Evolutionary conservation across 495 filamentous ascomycete genomes (phyloP).

Genomic region (Penicillium silybi): DNA sequence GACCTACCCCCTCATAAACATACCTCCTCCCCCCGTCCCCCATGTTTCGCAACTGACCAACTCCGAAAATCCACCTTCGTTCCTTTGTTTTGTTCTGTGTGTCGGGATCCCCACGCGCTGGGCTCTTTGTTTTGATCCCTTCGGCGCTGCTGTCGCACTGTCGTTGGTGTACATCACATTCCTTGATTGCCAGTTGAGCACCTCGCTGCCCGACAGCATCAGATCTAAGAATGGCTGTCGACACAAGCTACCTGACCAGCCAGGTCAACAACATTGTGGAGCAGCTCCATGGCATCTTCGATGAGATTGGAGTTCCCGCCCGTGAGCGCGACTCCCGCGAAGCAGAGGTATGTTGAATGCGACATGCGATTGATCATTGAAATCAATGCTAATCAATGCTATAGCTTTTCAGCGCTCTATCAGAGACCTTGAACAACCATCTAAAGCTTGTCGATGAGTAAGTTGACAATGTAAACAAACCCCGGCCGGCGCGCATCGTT

Average conservation of each 20-base stretch:
- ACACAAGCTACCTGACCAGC: slow-evolving; percentile 84
- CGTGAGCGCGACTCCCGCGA: slow-evolving; percentile 89
- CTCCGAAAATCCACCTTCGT: slow-evolving; percentile 19
- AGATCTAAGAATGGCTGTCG: slow-evolving; percentile 64
- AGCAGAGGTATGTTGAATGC: slow-evolving; percentile 63
- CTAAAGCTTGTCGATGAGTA: slow-evolving; percentile 70
- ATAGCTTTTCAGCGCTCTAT: slow-evolving; percentile 82
- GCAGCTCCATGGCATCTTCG: slow-evolving; percentile 88
- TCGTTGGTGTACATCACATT: slow-evolving; percentile 16
- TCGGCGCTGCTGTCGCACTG: slow-evolving; percentile 15
- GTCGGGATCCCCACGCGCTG: slow-evolving; percentile 15
- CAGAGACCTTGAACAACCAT: slow-evolving; percentile 81
- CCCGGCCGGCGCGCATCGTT: neutral
- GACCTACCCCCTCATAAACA: slow-evolving; percentile 28
- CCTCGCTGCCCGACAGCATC: slow-evolving; percentile 4
- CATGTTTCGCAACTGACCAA: slow-evolving; percentile 23
- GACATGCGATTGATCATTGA: neutral
- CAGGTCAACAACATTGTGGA: slow-evolving; percentile 90
- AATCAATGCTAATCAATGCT: slow-evolving; percentile 1
- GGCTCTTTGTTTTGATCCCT: slow-evolving; percentile 20
- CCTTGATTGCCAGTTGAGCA: slow-evolving; percentile 10
- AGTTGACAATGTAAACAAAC: slow-evolving; percentile 19
- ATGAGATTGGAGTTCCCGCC: slow-evolving; percentile 87
- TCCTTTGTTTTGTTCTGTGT: slow-evolving; percentile 19
- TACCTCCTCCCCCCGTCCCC: slow-evolving; percentile 6